Conservation (phyloP, 768 basidiomycete genomes). For the Panellus pusillus region DNA sequence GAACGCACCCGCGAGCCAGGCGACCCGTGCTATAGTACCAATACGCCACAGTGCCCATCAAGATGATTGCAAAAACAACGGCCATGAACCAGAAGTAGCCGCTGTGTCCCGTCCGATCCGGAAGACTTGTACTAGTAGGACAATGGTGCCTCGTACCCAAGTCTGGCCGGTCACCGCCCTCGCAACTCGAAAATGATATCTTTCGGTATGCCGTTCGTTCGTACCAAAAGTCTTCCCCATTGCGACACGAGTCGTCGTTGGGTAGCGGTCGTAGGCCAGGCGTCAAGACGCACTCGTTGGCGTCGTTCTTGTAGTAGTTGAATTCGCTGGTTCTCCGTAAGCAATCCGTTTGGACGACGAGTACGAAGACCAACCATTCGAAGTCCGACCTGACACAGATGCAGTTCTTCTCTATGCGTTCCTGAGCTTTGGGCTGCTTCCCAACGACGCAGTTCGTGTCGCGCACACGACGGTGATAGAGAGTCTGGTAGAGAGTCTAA, state of each 20-base stretch:
- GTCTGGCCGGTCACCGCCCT: slow-evolving; percentile 75
- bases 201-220: slow-evolving; percentile 89
- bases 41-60: too few species aligned
- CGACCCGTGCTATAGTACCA: too few species aligned
- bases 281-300: slow-evolving; percentile 76
- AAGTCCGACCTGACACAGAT: slow-evolving; percentile 76
- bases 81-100: too few species aligned
- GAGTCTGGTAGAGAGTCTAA: slow-evolving; percentile 50
- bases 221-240: slow-evolving; percentile 85
- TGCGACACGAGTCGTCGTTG: slow-evolving; percentile 60
- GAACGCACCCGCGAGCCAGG: too few species aligned
- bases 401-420: slow-evolving; percentile 66
- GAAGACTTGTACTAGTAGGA: slow-evolving; percentile 42
- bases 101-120: too few species aligned
- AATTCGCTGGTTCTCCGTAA: slow-evolving; percentile 69
- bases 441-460: slow-evolving; percentile 85
- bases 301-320: slow-evolving; percentile 72
- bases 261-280: slow-evolving; percentile 64
- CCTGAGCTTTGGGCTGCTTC: slow-evolving; percentile 51
- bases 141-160: slow-evolving; percentile 73
- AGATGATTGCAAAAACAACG: too few species aligned
- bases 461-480: slow-evolving; percentile 87
- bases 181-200: slow-evolving; percentile 86
- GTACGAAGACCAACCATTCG: slow-evolving; percentile 67
- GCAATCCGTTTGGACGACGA: background rate